Evolutionary conservation across 176 grass and related monocot species (phyloP), one percentile per base, ranked within the genome.

Genomic region (Raddia guianensis): DNA sequence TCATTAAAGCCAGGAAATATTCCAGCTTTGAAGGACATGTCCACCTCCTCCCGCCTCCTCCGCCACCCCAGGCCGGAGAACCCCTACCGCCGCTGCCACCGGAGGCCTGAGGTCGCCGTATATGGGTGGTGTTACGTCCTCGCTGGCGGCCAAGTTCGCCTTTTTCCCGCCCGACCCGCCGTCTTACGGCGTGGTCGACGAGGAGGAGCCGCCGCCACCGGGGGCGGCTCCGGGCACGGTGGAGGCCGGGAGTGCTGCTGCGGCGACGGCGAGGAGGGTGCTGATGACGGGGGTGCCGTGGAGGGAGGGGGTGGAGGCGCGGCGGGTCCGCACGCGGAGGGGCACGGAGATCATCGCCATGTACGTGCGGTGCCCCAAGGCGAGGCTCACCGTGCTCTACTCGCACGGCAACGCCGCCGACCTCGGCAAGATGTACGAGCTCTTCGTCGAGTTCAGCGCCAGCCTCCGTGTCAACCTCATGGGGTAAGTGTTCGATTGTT

Each of bases 341-440:
- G 90, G 84, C 59, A 89, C 81, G 49, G 90, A 93, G 75, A 95
- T 98, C 69, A 75, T 98, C 52, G 72, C 80, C 46, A 77, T 98
- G 80, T 87, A 98, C 70, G 83, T 98, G 67, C 82, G 78, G 46
- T 85, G 79, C 50, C 77, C 88, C 14, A 69, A 63, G 45, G 90
- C 95, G 18, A 92, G 81, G 75, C 64, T 98, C 76, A 99, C 97
- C 7, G 76, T 99, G 76, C 93, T 99, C 71, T 99, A 99, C 81
- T 99, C 97, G 43, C 97, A 99, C 64, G 97, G 97, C 85, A 99
- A 99, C 80, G 97, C 97, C 33, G 93, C 97, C 68, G 97, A 99
- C 90, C 92, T 99, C 11, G 97, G 91, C 6, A 73, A 92, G 62
- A 91, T 95, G 90, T 86, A 93, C 49, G 77, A 89, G 59, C 74